Conservation (phyloP, 371 early-diverging fungal species). For the Dinochytrium kinnereticum region DNA sequence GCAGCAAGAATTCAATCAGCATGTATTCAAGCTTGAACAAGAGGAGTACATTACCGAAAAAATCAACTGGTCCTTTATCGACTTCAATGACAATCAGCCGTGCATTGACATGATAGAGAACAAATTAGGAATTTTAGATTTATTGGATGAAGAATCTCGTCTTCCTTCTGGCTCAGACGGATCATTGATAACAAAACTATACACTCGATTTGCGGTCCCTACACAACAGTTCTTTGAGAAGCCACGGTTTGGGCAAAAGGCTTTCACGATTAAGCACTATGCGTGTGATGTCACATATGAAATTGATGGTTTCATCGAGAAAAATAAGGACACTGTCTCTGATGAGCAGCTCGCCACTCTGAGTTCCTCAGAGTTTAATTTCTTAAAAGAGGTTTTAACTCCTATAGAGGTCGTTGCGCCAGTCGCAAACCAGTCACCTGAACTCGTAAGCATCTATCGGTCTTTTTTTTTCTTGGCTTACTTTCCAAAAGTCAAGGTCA, state of each 20-base stretch:
- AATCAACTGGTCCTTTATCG: conserved; percentile 66
- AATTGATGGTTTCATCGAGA: conserved; percentile 59
- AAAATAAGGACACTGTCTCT: conserved; percentile 57
- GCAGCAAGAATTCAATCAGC: conserved; percentile 64
- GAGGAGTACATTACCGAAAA: conserved; percentile 52
- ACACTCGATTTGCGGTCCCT: conserved; percentile 30
- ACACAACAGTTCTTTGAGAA: conserved; percentile 45
- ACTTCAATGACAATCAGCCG: conserved; percentile 60
- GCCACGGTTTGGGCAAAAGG: conserved; percentile 36
- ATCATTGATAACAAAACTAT: conserved; percentile 47
- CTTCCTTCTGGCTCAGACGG: conserved; percentile 47
- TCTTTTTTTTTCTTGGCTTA: too few species aligned
- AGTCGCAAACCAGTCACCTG: not conserved
- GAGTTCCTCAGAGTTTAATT: conserved; percentile 12
- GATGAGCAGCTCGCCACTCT: conserved; percentile 32
- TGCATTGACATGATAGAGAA: conserved; percentile 47
- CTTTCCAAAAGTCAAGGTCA: not conserved
- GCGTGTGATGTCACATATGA: conserved; percentile 63
- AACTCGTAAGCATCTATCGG: not conserved
- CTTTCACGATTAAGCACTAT: conserved; percentile 62
- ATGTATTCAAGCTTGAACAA: conserved; percentile 57
- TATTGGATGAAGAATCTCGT: conserved; percentile 68
- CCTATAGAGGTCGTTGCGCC: not conserved
- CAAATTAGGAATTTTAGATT: conserved; percentile 54
- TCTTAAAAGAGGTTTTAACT: conserved; percentile 25